phyloP scores from a whole-genome alignment of 352 stramenopile genomes.

The Phytophthora sp. region DNA sequence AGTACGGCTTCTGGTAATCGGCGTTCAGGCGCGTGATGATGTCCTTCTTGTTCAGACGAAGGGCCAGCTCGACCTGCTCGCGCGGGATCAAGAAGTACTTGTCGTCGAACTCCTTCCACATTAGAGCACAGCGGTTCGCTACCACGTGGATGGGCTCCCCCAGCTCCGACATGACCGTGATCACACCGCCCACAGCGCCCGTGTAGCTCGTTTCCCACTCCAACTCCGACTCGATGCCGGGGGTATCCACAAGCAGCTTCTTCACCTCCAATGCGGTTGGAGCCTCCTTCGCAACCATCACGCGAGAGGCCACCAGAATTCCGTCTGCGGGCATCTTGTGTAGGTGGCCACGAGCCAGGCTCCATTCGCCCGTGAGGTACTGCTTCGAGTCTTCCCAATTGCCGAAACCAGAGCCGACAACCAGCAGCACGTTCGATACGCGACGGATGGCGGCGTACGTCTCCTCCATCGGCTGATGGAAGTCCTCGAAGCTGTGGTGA shows the following conservation, averaged over 20 bases:
- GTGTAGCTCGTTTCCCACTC: conserved; percentile 87
- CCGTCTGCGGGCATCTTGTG: conserved; percentile 82
- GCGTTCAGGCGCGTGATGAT: conserved; percentile 85
- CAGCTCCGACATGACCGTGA: conserved; percentile 86
- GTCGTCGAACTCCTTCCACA: conserved; percentile 87
- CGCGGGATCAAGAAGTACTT: conserved; percentile 86
- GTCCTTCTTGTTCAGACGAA: conserved; percentile 73
- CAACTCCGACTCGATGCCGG: conserved; percentile 71
- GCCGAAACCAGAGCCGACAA: conserved; percentile 88
- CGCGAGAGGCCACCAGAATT: conserved; percentile 82
- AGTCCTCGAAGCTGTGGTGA: conserved; percentile 91
- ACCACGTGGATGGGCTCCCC: conserved; percentile 90
- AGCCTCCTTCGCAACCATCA: conserved; percentile 91
- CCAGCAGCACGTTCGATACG: conserved; percentile 82
- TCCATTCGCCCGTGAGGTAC: conserved; percentile 90
- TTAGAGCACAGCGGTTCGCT: conserved; percentile 70
- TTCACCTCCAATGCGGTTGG: conserved; percentile 85
- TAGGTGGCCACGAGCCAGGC: conserved; percentile 48
- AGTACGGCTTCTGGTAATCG: conserved; percentile 92
- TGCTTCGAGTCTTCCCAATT: conserved; percentile 81
- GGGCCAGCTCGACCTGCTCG: conserved; percentile 69
- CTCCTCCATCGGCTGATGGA: conserved; percentile 76
- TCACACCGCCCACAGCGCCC: conserved; percentile 63
- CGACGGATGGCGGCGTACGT: conserved; percentile 83
- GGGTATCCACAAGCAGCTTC: conserved; percentile 80